A percentile compares a stretch with the other conserved stretches of the same genome.
Conservation (phyloP, 495 filamentous ascomycete genomes). For the Aspergillus kassunensis region DNA sequence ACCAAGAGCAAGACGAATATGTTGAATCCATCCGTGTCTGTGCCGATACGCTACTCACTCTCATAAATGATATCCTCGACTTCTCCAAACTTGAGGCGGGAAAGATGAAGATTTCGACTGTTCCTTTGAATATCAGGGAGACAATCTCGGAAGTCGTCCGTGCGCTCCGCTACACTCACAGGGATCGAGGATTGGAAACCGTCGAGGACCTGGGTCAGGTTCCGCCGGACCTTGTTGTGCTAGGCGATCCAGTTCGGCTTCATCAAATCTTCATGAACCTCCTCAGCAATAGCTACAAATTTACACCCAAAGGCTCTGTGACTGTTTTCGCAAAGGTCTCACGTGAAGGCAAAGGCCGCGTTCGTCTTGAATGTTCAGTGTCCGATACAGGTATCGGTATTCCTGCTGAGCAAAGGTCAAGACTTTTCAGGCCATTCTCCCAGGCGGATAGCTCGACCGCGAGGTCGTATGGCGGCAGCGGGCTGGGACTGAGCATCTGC, state of each 20-base stretch:
- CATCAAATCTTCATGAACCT: slow-evolving; percentile 93
- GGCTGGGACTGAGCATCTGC: slow-evolving; percentile 87
- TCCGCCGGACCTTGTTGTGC: slow-evolving; percentile 71
- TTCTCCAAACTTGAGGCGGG: slow-evolving; percentile 92
- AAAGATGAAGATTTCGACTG: slow-evolving; percentile 89
- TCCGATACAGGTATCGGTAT: slow-evolving; percentile 89
- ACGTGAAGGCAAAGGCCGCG: slow-evolving; percentile 61
- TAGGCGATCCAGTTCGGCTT: slow-evolving; percentile 83
- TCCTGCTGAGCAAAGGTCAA: slow-evolving; percentile 69
- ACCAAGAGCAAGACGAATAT: slow-evolving; percentile 80
- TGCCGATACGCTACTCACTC: slow-evolving; percentile 82
- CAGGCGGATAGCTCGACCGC: slow-evolving; percentile 87
- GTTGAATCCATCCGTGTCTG: slow-evolving; percentile 91
- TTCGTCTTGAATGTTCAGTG: slow-evolving; percentile 80
- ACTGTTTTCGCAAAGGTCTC: slow-evolving; percentile 70
- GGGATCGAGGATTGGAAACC: slow-evolving; percentile 71
- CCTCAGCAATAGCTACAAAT: slow-evolving; percentile 91
- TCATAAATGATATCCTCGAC: slow-evolving; percentile 94
- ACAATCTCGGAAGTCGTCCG: slow-evolving; percentile 86
- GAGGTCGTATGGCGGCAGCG: slow-evolving; percentile 84
- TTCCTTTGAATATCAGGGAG: slow-evolving; percentile 78
- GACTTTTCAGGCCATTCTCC: slow-evolving; percentile 86
- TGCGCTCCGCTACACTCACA: slow-evolving; percentile 78
- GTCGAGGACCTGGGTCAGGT: slow-evolving; percentile 61
- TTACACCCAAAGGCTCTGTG: slow-evolving; percentile 81